These are phyloP conservation scores for Drechslerella dactyloides DNA, from an alignment of 2,329 filamentous ascomycete genomes.

Conservation along the genomic window DNA sequence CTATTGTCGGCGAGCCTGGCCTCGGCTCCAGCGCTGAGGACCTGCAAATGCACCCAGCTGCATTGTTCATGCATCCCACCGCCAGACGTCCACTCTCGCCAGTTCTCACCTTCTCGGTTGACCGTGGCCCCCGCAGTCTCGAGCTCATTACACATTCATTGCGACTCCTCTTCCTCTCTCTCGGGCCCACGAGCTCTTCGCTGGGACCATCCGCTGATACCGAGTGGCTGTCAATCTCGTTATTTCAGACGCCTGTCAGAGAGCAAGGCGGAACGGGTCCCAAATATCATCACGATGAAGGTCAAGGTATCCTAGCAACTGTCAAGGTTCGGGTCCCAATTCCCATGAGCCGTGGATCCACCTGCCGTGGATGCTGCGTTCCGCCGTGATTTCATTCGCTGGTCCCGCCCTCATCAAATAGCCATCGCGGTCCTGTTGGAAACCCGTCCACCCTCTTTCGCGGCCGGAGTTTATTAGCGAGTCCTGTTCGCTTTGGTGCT, in stretches of 20 bases:
- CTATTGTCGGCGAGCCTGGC: too few relatives aligned
- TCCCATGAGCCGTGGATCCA: constrained; percentile 30
- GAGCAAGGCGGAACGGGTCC: not conserved
- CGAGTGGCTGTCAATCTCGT: not conserved
- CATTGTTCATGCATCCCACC: too few relatives aligned
- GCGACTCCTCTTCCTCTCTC: too few relatives aligned
- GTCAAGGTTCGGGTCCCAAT: not conserved
- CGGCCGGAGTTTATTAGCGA: constrained; percentile 31
- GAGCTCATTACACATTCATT: too few relatives aligned
- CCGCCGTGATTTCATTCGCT: constrained; percentile 42
- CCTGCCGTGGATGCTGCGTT: constrained; percentile 24
- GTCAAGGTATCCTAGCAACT: not conserved
- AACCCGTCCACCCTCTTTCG: too few relatives aligned
- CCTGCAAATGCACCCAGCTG: too few relatives aligned
- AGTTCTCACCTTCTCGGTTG: too few relatives aligned
- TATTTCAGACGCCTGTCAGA: not conserved
- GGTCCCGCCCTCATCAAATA: constrained; percentile 4
- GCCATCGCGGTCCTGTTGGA: too few relatives aligned
- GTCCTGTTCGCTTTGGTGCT: constrained; percentile 9
- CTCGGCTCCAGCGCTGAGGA: too few relatives aligned
- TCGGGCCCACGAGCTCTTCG: too few relatives aligned
- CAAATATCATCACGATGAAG: not conserved
- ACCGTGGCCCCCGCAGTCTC: too few relatives aligned
- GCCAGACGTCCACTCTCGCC: too few relatives aligned
- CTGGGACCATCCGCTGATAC: not conserved